Conservation (phyloP, 495 filamentous ascomycete species). For the Parathielavia hyrcaniae region DNA sequence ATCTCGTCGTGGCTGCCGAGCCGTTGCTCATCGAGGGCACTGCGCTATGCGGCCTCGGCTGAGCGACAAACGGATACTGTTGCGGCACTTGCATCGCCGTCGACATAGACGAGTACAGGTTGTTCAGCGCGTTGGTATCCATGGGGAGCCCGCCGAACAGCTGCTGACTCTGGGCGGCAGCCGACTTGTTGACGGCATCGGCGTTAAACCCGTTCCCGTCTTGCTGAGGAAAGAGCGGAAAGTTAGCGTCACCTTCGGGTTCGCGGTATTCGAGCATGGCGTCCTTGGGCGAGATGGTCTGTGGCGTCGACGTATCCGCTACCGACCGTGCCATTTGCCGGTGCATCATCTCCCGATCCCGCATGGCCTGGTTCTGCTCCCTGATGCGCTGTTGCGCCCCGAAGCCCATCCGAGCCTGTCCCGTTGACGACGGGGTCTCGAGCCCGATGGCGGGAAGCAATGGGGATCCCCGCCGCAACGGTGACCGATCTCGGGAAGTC, state of each 20-base stretch:
- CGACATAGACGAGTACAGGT: slow-evolving; percentile 36
- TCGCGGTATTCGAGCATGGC: slow-evolving; percentile 80
- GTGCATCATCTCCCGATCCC: slow-evolving; percentile 49
- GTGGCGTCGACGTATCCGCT: slow-evolving; percentile 50
- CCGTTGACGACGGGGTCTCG: slow-evolving; percentile 35
- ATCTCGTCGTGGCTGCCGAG: slow-evolving; percentile 35
- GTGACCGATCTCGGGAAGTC: slow-evolving; percentile 65
- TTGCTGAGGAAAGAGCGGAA: slow-evolving; percentile 61
- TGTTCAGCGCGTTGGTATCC: slow-evolving; percentile 37
- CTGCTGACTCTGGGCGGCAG: slow-evolving; percentile 28
- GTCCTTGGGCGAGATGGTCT: slow-evolving; percentile 96
- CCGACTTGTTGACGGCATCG: slow-evolving; percentile 29
- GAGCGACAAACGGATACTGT: slow-evolving; percentile 52
- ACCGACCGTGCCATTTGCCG: slow-evolving; percentile 45
- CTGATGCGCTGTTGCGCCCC: slow-evolving; percentile 53
- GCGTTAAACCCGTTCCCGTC: slow-evolving; percentile 28
- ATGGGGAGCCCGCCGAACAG: slow-evolving; percentile 43
- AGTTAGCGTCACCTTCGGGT: slow-evolving; percentile 57
- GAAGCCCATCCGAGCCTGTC: slow-evolving; percentile 41
- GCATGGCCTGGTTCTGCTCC: slow-evolving; percentile 54
- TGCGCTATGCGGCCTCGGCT: slow-evolving; percentile 41
- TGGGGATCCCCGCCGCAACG: slow-evolving; percentile 73
- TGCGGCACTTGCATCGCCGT: slow-evolving; percentile 46
- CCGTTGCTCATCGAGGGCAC: slow-evolving; percentile 37
- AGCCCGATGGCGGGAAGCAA: slow-evolving; percentile 48